Conservation (phyloP, 176 grass and related monocot genomes). For the Hordeum marinum region DNA sequence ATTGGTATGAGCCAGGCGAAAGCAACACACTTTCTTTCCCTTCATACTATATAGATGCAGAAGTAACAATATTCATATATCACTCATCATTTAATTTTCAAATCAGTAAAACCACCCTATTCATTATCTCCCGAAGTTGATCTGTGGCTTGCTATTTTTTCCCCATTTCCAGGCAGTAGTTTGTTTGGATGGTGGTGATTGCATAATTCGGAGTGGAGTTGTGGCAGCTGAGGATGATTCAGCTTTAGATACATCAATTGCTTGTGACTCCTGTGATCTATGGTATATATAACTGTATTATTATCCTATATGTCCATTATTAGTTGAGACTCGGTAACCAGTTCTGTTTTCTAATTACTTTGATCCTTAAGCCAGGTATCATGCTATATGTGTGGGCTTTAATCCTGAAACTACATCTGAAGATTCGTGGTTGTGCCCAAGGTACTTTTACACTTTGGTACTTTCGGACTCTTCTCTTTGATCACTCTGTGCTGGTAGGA, state of each 20-base stretch:
- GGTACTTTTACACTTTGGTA: constrained; percentile 49
- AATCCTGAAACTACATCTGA: constrained; percentile 45
- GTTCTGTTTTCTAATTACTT: constrained; percentile 30
- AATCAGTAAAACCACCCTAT: background rate
- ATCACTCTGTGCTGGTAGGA: background rate
- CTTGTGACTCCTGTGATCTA: constrained; percentile 95
- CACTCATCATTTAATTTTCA: constrained; percentile 20
- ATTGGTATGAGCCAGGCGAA: constrained; percentile 73
- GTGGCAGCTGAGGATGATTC: constrained; percentile 53
- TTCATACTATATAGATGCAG: constrained; percentile 90
- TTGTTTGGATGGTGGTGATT: constrained; percentile 81
- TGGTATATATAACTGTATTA: constrained; percentile 49
- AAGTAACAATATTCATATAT: constrained; percentile 63
- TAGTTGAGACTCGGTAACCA: background rate
- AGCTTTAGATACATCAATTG: constrained; percentile 86
- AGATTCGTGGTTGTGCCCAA: constrained; percentile 87
- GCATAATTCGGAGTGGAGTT: constrained; percentile 71
- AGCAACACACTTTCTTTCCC: constrained; percentile 79
- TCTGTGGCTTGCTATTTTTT: constrained; percentile 14
- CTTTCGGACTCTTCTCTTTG: constrained; percentile 8
- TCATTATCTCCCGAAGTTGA: constrained; percentile 20
- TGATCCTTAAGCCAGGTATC: constrained; percentile 71
- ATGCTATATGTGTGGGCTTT: constrained; percentile 90
- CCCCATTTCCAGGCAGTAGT: constrained; percentile 55
- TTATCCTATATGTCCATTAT: constrained; percentile 9